phyloP scores from a whole-genome alignment of 179 eudicot genomes.

The Spinacia oleracea region DNA sequence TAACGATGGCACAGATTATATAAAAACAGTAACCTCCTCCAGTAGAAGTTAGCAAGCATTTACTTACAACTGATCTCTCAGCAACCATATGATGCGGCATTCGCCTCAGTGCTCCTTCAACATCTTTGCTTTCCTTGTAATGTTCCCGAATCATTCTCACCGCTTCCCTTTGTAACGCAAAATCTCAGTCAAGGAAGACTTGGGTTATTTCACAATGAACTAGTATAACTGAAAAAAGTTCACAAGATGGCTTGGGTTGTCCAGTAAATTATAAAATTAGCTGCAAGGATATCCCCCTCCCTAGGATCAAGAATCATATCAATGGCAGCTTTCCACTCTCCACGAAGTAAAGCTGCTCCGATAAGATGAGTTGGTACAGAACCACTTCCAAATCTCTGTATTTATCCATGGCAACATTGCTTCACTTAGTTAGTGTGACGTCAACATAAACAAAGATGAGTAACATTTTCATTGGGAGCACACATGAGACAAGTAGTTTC shows the following conservation, averaged over 20 bases:
- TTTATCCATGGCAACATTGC: conserved; percentile 6
- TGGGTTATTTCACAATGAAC: conserved; percentile 9
- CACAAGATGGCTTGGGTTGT: conserved; percentile 8
- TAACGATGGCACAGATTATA: not conserved
- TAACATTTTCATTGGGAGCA: not conserved
- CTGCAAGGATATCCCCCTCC: conserved; percentile 96
- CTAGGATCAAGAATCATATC: conserved; percentile 93
- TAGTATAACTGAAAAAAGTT: conserved; percentile 1
- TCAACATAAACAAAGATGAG: not conserved
- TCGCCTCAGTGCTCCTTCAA: conserved; percentile 80
- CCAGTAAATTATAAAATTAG: conserved; percentile 13
- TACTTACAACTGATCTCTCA: conserved; percentile 91
- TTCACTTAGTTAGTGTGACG: conserved; percentile 11
- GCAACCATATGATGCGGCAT: conserved; percentile 85
- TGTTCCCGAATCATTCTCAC: conserved; percentile 66
- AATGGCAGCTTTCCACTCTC: conserved; percentile 86
- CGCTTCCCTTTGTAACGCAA: conserved; percentile 68
- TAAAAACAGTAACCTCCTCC: not conserved
- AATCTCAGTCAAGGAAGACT: conserved; percentile 50
- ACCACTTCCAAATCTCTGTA: conserved; percentile 94
- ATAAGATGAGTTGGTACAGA: conserved; percentile 88
- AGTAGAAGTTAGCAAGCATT: conserved; percentile 2
- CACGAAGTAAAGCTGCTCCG: conserved; percentile 86
- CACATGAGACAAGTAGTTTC: not conserved
- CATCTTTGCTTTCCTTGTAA: conserved; percentile 76